Conservation (phyloP, 768 basidiomycete genomes). For the Guyanaporus albipodus region DNA sequence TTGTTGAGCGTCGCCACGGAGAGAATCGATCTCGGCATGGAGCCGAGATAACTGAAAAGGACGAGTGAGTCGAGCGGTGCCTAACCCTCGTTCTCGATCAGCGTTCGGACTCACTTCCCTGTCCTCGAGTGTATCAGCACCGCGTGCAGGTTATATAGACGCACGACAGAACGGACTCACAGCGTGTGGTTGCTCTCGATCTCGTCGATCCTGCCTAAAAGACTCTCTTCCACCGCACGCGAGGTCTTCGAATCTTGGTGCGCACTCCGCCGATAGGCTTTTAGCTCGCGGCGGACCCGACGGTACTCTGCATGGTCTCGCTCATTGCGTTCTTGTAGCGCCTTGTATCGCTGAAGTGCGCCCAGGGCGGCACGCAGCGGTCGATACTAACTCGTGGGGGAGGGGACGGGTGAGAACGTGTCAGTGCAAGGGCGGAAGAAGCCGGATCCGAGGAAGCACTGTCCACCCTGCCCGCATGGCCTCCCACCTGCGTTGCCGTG, state of each 20-base stretch:
- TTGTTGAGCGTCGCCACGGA: conserved; percentile 30
- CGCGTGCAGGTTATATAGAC: neutral
- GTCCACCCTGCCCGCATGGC: neutral
- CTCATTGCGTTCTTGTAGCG: conserved; percentile 33
- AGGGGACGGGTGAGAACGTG: conserved; percentile 25
- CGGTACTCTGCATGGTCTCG: conserved; percentile 32
- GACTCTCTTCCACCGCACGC: conserved; percentile 34
- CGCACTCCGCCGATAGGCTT: conserved; percentile 25
- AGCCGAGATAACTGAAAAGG: conserved; percentile 30
- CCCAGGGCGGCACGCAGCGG: conserved; percentile 31
- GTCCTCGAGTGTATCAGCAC: conserved; percentile 13
- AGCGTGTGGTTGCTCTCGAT: conserved; percentile 29
- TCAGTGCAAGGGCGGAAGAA: conserved; percentile 17
- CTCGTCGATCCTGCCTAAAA: conserved; percentile 31
- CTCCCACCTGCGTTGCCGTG: no score
- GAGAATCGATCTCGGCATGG: conserved; percentile 36
- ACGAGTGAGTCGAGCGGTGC: conserved; percentile 16
- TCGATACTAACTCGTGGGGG: conserved; percentile 26
- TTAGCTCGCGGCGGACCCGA: conserved; percentile 31
- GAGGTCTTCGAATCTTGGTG: conserved; percentile 34
- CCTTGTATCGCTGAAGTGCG: conserved; percentile 38
- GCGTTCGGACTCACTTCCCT: conserved; percentile 31
- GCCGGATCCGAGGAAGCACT: conserved; percentile 13
- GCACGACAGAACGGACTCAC: conserved; percentile 15
- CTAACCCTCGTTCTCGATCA: conserved; percentile 1